Evolutionary conservation across 1,139 yeast genomes (phyloP).

Genomic region (Saccharomyces hybrid): DNA sequence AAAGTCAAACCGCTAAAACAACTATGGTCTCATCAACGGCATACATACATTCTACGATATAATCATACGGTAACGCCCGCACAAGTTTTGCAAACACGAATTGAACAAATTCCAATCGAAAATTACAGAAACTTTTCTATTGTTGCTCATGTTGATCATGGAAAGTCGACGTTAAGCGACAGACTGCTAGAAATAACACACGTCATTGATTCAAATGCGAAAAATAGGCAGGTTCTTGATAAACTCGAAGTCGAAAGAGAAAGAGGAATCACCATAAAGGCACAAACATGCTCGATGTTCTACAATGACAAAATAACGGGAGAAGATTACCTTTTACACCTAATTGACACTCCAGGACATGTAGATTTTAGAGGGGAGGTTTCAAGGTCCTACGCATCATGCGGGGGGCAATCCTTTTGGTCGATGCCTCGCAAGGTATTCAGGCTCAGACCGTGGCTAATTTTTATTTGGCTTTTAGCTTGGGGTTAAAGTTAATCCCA

Average conservation of each 20-base stretch:
- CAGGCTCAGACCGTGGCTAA: constrained; percentile 98
- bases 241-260: constrained; percentile 91
- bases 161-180: constrained; percentile 88
- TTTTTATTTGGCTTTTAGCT: constrained; percentile 79
- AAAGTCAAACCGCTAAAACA: not conserved
- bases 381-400: constrained; percentile 85
- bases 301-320: constrained; percentile 51
- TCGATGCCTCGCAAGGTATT: constrained; percentile 93
- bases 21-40: not conserved
- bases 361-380: constrained; percentile 95
- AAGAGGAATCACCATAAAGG: constrained; percentile 93
- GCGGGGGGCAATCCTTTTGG: constrained; percentile 84
- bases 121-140: constrained; percentile 86
- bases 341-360: constrained; percentile 97
- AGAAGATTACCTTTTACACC: constrained; percentile 71
- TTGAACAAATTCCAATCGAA: constrained; percentile 66
- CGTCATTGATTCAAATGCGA: constrained; percentile 65
- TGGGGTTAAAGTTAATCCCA: constrained; percentile 77
- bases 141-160: constrained; percentile 97
- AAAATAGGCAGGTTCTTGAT: constrained; percentile 78
- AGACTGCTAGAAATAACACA: constrained; percentile 80
- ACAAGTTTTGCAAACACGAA: constrained; percentile 40
- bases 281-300: constrained; percentile 93
- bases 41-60: constrained; percentile 5
- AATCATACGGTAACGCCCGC: constrained; percentile 9